phyloP scores from a whole-genome alignment of 495 filamentous ascomycete species.

The Platismatia glauca region DNA sequence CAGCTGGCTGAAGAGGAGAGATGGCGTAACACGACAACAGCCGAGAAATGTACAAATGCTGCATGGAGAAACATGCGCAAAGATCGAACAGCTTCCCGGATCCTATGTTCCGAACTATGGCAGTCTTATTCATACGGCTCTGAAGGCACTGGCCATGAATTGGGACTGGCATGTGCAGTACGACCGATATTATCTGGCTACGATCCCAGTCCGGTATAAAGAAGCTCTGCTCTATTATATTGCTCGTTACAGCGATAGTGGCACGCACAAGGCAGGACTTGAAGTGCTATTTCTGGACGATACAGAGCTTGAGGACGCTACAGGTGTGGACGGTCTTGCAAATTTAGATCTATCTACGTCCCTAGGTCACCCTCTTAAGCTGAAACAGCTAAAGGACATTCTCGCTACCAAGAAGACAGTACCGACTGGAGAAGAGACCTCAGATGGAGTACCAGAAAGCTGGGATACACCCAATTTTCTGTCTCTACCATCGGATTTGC shows the following conservation, averaged over 20 bases:
- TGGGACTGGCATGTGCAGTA: constrained; percentile 62
- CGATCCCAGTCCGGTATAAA: constrained; percentile 54
- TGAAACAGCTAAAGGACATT: constrained; percentile 52
- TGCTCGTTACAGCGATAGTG: constrained; percentile 34
- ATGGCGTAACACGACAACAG: neutral
- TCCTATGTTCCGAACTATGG: constrained; percentile 33
- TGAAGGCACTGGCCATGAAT: constrained; percentile 54
- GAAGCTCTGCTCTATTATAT: constrained; percentile 55
- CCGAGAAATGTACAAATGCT: neutral
- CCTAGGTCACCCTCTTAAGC: constrained; percentile 47
- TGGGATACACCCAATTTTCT: constrained; percentile 7
- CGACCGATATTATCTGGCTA: constrained; percentile 55
- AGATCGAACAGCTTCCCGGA: constrained; percentile 33
- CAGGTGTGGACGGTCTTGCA: constrained; percentile 44
- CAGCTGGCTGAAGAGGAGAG: constrained; percentile 16
- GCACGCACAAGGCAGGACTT: constrained; percentile 18
- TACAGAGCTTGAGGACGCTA: constrained; percentile 23
- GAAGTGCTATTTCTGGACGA: constrained; percentile 27
- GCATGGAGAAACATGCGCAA: constrained; percentile 19
- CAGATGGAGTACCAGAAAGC: constrained; percentile 7
- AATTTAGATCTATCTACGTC: constrained; percentile 58
- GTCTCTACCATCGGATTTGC: constrained; percentile 10
- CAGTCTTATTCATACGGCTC: constrained; percentile 48
- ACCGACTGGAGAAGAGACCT: constrained; percentile 14
- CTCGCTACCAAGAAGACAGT: constrained; percentile 7